Evolutionary conservation across 768 basidiomycete species (phyloP), one percentile per base, ranked within the genome.

Genomic region (Phylloporus sp.): DNA sequence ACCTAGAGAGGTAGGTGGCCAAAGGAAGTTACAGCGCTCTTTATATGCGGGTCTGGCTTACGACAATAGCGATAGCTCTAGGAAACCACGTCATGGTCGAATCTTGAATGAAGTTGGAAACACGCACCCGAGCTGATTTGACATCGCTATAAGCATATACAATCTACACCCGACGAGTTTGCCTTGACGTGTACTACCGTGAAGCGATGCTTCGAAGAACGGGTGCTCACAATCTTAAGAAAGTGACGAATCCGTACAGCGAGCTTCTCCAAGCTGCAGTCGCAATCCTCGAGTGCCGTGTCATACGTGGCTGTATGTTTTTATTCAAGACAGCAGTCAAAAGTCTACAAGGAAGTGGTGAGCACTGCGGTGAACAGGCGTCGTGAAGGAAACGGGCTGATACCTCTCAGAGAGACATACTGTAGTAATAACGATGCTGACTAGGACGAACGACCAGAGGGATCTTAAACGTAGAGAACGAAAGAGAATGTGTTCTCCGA

Each of bases 101-200:
- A 5, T n/a, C 47, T 41, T 23, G 22, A 18, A 34, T 5, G 21
- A 40, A 4, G 15, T 18, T 9, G 29, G 29, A 33, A 36, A 31
- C 17, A 72, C 83, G 63, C 58, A 86, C 85, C 81, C 76, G n/a
- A 79, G 46, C 44, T 85, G 77, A 52, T 82, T 78, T 18, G 84
- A 79, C 83, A 86, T 86, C 21, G 80, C 75, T 42, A 82, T 69
- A 14, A 88, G 72, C 84, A 88, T 86, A 57, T 86, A 87, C 49
- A 77, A 65, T 45, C 84, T 86, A 42, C 9, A 24, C 34, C 13
- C 15, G 17, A 21, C 35, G 42, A 38, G 47, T 53, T 46, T n/a
- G 41, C 28, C 28, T 36, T 8, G 26, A 21, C 18, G 38, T 22
- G 22, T 14, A 17, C 37, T 13, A 20, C 28, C 23, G 27, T 20